Percentiles rank a stretch among this genome's conserved stretches.
phyloP scores from a whole-genome alignment of 1,284 basidiomycete species.

The Singerocomus rubriflavus region DNA sequence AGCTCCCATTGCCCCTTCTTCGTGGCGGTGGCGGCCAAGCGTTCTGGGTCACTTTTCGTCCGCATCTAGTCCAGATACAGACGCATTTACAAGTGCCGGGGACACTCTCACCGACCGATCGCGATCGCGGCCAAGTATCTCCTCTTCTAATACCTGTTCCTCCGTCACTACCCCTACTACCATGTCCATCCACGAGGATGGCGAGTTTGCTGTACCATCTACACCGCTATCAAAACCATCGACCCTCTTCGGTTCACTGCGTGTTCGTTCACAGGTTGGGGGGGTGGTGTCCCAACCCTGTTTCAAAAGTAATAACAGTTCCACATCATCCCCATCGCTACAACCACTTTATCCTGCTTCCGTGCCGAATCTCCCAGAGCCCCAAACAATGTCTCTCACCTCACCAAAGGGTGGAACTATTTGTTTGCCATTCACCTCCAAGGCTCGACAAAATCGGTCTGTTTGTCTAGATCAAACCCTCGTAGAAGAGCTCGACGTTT shows the following conservation, averaged over 20 bases:
- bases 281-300: conserved; percentile 30
- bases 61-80: conserved; percentile 39
- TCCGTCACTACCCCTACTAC: conserved; percentile 44
- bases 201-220: conserved; percentile 35
- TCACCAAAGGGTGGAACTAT: conserved; percentile 22
- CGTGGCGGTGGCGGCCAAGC: conserved; percentile 54
- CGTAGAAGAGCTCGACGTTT: conserved; percentile 32
- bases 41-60: conserved; percentile 57
- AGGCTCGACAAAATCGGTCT: conserved; percentile 14
- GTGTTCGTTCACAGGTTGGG: conserved; percentile 38
- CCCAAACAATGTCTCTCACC: conserved; percentile 20
- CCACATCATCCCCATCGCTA: conserved; percentile 37
- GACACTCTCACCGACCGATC: conserved; percentile 47
- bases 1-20: conserved; percentile 22
- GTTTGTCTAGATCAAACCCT: conserved; percentile 32
- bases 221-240: conserved; percentile 44
- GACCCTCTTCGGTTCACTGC: conserved; percentile 46
- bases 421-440: conserved; percentile 29
- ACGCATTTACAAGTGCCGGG: conserved; percentile 36
- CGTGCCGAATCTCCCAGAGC: conserved; percentile 37
- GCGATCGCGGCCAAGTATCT: conserved; percentile 65
- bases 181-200: conserved; percentile 28
- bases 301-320: conserved; percentile 25
- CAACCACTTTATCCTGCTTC: conserved; percentile 39
- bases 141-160: conserved; percentile 57